Evolutionary conservation across 768 basidiomycete genomes (phyloP), one percentile per base, ranked within the genome.

Genomic region (Cystobasidium ongulense): DNA sequence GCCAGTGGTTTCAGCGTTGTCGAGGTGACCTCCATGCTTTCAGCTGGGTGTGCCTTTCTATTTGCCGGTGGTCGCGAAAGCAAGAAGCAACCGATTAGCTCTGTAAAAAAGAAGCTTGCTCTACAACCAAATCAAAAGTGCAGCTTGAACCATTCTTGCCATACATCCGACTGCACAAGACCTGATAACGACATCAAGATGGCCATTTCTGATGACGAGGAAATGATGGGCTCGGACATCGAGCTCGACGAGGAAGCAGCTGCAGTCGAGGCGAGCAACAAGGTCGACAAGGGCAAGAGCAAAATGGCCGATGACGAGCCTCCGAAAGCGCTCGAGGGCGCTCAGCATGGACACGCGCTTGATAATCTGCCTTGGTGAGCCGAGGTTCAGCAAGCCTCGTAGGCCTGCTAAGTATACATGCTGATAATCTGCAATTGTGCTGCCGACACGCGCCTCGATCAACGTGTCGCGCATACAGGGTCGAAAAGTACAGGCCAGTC

Each of bases 401-500:
- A 64, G 10, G 21, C n/a, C 33, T 64, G 63, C 35, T 64, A 17
- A 13, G 18, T 36, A 38, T 35, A 36, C 10, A 3, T 8, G 33
- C 11, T 15, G 5, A n/a, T 21, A n/a, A 11, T 50, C 3, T 11
- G 10, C 46, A n/a, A n/a, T 50, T 21, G 46, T n/a, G 3, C n/a
- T 21, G 4, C 3, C 15, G 10, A 21, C 46, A n/a, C 46, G 21
- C 46, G 46, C 46, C 15, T 50, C n/a, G 46, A 50, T 50, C 46
- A n/a, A 4, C 15, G 4, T 17, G 15, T 50, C 46, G 46, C 46
- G 46, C 46, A 31, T 52, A 25, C 43, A 95, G 95, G 95, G 96
- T 98, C 41, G 95, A 99, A 82, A 97, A 98, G 82, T 98, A 97
- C 82, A 84, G 96, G 67, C 96, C 96, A 15, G 89, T 88, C 10